Conservation (phyloP, 73 alveolate genomes). For the Paramecium sexaurelia region DNA sequence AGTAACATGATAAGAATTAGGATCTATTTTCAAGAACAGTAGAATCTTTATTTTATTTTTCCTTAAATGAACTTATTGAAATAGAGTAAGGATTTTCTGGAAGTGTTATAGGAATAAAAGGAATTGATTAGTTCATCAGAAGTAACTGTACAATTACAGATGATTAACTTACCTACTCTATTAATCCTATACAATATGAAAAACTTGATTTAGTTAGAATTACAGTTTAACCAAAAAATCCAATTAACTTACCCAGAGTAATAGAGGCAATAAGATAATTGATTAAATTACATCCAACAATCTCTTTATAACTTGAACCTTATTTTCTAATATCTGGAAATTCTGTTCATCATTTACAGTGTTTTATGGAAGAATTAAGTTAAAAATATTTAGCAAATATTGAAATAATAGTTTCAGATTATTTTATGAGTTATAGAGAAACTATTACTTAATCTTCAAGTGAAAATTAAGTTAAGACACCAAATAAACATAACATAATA, state of each 20-base stretch:
- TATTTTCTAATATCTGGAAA: neutral
- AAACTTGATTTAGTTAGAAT: constrained; percentile 98
- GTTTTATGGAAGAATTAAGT: constrained; percentile 70
- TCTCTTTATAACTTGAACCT: constrained; percentile 21
- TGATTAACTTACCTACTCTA: constrained; percentile 89
- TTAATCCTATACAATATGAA: constrained; percentile 96
- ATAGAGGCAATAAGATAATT: constrained; percentile 90
- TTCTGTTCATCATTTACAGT: neutral
- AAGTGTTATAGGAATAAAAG: constrained; percentile 89
- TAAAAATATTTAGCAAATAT: constrained; percentile 70
- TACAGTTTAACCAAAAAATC: constrained; percentile 94
- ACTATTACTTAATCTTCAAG: constrained; percentile 75
- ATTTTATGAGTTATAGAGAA: constrained; percentile 88
- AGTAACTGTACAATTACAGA: constrained; percentile 94
- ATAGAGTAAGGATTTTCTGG: constrained; percentile 95
- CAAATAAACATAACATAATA: constrained; percentile 89
- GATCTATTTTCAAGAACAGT: constrained; percentile 91
- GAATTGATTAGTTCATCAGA: constrained; percentile 94
- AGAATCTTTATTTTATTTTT: constrained; percentile 87
- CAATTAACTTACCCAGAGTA: constrained; percentile 87
- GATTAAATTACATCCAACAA: constrained; percentile 85
- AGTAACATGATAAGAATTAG: constrained; percentile 94
- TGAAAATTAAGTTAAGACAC: constrained; percentile 82
- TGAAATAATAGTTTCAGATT: constrained; percentile 79
- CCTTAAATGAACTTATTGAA: constrained; percentile 96